Percentiles rank a stretch among this genome's conserved stretches.
These are phyloP conservation scores for Mucor circinelloides DNA, from an alignment of 371 early-diverging fungal genomes.

Conservation along the genomic window DNA sequence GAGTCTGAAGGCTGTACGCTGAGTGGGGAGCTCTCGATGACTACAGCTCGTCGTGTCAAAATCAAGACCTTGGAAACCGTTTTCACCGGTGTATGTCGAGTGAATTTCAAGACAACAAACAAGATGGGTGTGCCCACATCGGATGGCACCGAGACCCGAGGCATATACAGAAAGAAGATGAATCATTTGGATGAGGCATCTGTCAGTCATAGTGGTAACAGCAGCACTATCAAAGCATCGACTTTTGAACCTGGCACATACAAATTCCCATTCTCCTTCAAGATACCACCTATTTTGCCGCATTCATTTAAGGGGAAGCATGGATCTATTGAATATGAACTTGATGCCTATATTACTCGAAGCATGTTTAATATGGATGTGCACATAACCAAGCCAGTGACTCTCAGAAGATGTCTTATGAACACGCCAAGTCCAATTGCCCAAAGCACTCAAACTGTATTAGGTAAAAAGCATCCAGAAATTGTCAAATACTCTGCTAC, in stretches of 20 bases:
- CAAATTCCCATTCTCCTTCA: slow-evolving; percentile 17
- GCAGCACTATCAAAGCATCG: not conserved
- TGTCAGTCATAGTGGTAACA: not conserved
- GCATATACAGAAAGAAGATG: not conserved
- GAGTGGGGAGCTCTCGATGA: slow-evolving; percentile 3
- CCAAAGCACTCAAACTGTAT: not conserved
- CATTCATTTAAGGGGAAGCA: slow-evolving; percentile 21
- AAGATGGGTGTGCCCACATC: slow-evolving; percentile 14
- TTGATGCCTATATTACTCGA: not conserved
- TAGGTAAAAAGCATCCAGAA: slow-evolving; percentile 7
- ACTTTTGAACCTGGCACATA: slow-evolving; percentile 15
- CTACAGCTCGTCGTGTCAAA: slow-evolving; percentile 1
- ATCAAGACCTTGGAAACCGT: slow-evolving; percentile 9
- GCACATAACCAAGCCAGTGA: not conserved
- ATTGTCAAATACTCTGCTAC: slow-evolving; percentile 23
- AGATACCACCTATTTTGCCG: slow-evolving; percentile 18
- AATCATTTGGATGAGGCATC: slow-evolving; percentile 1
- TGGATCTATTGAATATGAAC: slow-evolving; percentile 15
- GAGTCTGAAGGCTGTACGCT: slow-evolving; percentile 26
- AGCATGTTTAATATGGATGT: slow-evolving; percentile 13
- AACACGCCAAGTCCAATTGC: not conserved
- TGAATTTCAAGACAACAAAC: slow-evolving; percentile 16
- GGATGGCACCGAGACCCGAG: slow-evolving; percentile 14
- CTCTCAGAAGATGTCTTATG: slow-evolving; percentile 20
- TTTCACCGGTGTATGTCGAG: slow-evolving; percentile 14